phyloP scores from a whole-genome alignment of 192 early-diverging fungal genomes.

The Phycomyces blakesleeanus region DNA sequence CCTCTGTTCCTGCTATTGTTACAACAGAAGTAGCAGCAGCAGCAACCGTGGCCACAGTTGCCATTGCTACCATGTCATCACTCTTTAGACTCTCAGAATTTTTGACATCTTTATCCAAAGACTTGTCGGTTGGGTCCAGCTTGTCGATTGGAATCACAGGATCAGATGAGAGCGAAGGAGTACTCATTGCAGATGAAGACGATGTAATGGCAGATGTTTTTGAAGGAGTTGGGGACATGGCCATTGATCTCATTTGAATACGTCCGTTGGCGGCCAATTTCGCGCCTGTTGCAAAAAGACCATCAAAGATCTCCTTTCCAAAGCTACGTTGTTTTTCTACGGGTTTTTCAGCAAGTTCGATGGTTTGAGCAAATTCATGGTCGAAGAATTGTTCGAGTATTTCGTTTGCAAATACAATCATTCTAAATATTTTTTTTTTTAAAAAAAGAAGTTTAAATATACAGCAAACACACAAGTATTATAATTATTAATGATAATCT shows the following conservation, averaged over 20 bases:
- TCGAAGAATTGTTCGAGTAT: conserved; percentile 84
- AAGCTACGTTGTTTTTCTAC: conserved; percentile 48
- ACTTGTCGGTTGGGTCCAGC: no score
- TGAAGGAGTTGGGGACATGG: conserved; percentile 6
- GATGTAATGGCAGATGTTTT: conserved; percentile 1
- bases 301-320: conserved; percentile 56
- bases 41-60: no score
- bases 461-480: no score
- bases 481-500: no score
- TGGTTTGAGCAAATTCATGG: conserved; percentile 53
- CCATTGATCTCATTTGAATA: not conserved
- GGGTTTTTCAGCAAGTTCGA: conserved; percentile 56
- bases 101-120: no score
- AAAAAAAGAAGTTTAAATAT: no score
- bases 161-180: not conserved
- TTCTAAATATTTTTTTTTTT: conserved; percentile 35
- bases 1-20: not conserved
- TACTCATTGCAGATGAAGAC: not conserved
- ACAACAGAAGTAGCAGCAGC: conserved; percentile 2
- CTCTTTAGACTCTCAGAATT: not conserved
- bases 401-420: conserved; percentile 84
- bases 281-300: conserved; percentile 48
- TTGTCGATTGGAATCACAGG: not conserved
- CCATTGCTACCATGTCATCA: no score
- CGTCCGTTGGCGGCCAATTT: conserved; percentile 38